A percentile compares a stretch with the other conserved stretches of the same genome.
Evolutionary conservation across 805 yeast genomes (phyloP).

Genomic region (Ogataea methanolica): DNA sequence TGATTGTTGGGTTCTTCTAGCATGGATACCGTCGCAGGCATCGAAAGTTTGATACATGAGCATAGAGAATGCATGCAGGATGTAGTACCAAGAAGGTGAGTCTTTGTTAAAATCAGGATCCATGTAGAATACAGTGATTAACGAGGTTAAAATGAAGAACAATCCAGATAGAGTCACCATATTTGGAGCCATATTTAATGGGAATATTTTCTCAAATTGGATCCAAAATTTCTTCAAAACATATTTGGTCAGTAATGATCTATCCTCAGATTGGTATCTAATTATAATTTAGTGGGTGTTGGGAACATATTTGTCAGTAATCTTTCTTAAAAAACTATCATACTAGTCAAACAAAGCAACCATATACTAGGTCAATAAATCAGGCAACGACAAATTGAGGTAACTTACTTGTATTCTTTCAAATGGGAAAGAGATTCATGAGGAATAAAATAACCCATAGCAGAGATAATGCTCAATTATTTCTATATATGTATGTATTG

Average conservation of each 20-base stretch:
- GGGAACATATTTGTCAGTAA: background rate
- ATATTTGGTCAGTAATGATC: slow-evolving; percentile 69
- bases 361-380: background rate
- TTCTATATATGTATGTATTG: too few relatives aligned
- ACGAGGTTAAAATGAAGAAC: slow-evolving; percentile 60
- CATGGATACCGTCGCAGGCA: slow-evolving; percentile 95
- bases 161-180: slow-evolving; percentile 81
- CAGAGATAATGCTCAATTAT: background rate
- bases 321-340: background rate
- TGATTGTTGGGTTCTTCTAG: slow-evolving; percentile 90
- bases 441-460: slow-evolving; percentile 48
- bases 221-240: slow-evolving; percentile 82
- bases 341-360: background rate
- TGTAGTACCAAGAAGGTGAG: slow-evolving; percentile 74
- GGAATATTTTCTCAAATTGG: slow-evolving; percentile 67
- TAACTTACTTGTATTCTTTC: slow-evolving; percentile 41
- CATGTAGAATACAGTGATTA: slow-evolving; percentile 59
- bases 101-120: slow-evolving; percentile 63
- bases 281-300: background rate
- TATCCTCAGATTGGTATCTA: slow-evolving; percentile 70
- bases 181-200: slow-evolving; percentile 89
- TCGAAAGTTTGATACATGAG: slow-evolving; percentile 93
- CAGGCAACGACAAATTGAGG: background rate
- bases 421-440: slow-evolving; percentile 37
- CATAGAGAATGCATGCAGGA: slow-evolving; percentile 72